Percentiles rank a stretch among this genome's conserved stretches.
Conservation (phyloP, 2,329 filamentous ascomycete genomes). For the Epichloe baconii region DNA sequence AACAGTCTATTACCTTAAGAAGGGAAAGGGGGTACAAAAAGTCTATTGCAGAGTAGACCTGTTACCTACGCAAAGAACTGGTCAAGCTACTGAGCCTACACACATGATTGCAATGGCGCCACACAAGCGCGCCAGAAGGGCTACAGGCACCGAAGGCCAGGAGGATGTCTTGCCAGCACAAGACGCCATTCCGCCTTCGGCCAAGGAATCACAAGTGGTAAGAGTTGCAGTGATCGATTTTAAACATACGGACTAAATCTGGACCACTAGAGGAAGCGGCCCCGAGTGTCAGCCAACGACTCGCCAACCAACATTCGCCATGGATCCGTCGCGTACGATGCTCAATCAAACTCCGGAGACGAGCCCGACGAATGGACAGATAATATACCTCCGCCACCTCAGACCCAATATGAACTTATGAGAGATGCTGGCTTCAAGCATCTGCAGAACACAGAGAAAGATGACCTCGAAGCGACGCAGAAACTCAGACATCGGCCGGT, state of each 20-base stretch:
- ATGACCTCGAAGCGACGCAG: slow-evolving; percentile 53
- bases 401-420: slow-evolving; percentile 49
- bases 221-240: neutral
- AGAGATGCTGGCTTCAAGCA: slow-evolving; percentile 47
- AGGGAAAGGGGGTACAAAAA: too few species aligned
- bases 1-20: too few species aligned
- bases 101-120: slow-evolving; percentile 15
- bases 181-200: neutral
- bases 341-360: slow-evolving; percentile 2
- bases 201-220: neutral
- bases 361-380: neutral
- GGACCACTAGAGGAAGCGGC: slow-evolving; percentile 12
- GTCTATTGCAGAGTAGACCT: neutral
- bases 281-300: slow-evolving; percentile 1
- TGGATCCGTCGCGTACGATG: neutral
- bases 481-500: slow-evolving; percentile 38
- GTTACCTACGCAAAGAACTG: neutral
- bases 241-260: neutral
- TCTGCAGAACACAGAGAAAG: slow-evolving; percentile 40
- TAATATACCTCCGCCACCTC: slow-evolving; percentile 21
- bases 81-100: neutral
- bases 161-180: neutral
- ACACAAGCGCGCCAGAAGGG: slow-evolving; percentile 30
- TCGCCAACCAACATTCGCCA: neutral
- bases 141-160: slow-evolving; percentile 4